Evolutionary conservation across 2,329 filamentous ascomycete genomes (phyloP).

Genomic region (Penicillium sp.): DNA sequence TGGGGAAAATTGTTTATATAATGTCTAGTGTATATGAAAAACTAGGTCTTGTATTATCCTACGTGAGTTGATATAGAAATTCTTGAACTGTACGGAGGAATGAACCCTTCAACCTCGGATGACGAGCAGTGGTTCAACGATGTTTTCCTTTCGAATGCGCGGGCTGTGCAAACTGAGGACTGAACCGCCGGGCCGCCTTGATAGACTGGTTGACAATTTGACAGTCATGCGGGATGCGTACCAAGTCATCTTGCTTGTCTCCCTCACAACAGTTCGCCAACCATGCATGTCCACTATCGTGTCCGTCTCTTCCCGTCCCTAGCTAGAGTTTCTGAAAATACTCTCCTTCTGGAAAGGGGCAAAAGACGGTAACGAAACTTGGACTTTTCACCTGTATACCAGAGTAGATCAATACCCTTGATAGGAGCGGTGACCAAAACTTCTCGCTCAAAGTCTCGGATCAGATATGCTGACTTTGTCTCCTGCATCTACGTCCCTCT

Average conservation of each 20-base stretch:
- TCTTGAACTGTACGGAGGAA: neutral
- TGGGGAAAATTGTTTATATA: neutral
- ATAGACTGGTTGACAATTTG: neutral
- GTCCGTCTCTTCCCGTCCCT: no score
- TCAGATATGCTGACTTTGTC: neutral
- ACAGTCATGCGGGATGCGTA: no score
- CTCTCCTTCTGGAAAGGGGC: neutral
- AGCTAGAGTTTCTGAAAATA: no score
- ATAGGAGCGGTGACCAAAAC: neutral
- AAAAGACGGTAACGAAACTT: neutral
- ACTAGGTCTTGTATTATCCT: neutral
- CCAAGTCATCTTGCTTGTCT: no score
- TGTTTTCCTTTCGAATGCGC: no score
- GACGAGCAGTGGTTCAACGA: no score
- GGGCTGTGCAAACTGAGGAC: no score
- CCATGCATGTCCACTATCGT: no score
- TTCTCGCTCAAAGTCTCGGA: neutral
- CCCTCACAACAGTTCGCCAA: no score
- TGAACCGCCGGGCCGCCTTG: no score
- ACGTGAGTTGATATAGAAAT: neutral
- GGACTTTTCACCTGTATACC: no score
- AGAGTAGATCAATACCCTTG: neutral
- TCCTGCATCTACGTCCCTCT: neutral
- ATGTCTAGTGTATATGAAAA: slow-evolving; percentile 6
- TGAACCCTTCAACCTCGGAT: no score